Conservation (phyloP, 495 filamentous ascomycete species). For the Lentithecium fluviatile region DNA sequence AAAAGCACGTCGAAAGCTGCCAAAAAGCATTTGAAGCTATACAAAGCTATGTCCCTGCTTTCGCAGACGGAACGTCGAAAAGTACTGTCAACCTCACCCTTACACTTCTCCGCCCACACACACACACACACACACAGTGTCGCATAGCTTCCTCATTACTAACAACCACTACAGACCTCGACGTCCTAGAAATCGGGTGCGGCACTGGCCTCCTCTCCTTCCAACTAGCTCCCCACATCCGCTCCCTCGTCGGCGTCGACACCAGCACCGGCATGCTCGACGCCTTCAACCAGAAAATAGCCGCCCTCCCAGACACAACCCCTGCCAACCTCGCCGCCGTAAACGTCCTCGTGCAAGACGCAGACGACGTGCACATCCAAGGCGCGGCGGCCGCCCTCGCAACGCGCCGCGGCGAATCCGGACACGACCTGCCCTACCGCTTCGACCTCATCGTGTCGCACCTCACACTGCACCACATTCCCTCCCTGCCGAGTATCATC, state of each 20-base stretch:
- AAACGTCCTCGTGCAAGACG: slow-evolving; percentile 30
- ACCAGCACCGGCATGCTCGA: slow-evolving; percentile 55
- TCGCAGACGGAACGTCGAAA: slow-evolving; percentile 28
- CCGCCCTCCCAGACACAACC: slow-evolving; percentile 38
- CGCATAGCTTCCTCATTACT: no score
- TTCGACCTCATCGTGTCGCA: slow-evolving; percentile 55
- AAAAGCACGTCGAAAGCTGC: slow-evolving; percentile 17
- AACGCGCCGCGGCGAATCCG: slow-evolving; percentile 27
- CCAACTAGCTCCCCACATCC: slow-evolving; percentile 46
- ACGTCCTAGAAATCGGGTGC: slow-evolving; percentile 59
- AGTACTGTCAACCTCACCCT: slow-evolving; percentile 11
- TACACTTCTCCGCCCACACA: no score
- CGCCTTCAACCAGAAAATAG: slow-evolving; percentile 48
- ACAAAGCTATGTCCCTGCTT: slow-evolving; percentile 24
- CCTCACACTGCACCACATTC: slow-evolving; percentile 57
- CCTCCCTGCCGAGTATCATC: slow-evolving; percentile 46
- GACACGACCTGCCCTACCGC: slow-evolving; percentile 30
- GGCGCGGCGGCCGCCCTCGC: slow-evolving; percentile 31
- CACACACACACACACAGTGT: no score
- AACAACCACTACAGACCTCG: slow-evolving; percentile 23
- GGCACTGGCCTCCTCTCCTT: slow-evolving; percentile 57
- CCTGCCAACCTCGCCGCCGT: slow-evolving; percentile 36
- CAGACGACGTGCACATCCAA: slow-evolving; percentile 34
- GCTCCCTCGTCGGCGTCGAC: slow-evolving; percentile 51
- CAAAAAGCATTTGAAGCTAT: slow-evolving; percentile 34